phyloP scores from a whole-genome alignment of 2,329 filamentous ascomycete genomes.

The Nigrograna mackinnonii region DNA sequence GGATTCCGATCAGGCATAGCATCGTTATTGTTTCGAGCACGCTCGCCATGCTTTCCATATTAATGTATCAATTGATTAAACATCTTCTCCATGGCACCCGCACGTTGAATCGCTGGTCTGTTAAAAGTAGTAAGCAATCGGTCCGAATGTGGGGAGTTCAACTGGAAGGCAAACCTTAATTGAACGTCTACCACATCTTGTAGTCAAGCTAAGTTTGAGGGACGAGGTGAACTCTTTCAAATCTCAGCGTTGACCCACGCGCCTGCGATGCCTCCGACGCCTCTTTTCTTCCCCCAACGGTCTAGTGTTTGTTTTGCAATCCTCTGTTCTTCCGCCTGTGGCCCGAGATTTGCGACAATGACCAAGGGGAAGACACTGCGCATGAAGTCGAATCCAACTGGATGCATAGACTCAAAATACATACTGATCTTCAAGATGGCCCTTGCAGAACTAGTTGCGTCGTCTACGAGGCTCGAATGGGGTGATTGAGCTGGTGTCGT shows the following conservation, averaged over 20 bases:
- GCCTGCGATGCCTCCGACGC: slow-evolving; percentile 14
- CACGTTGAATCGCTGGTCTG: too few species aligned
- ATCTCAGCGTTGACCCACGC: slow-evolving; percentile 13
- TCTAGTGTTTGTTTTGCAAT: slow-evolving; percentile 22
- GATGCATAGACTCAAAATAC: slow-evolving; percentile 22
- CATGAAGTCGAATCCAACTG: slow-evolving; percentile 29
- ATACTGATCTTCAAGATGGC: slow-evolving; percentile 15
- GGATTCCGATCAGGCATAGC: slow-evolving; percentile 5
- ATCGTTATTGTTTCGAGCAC: background rate
- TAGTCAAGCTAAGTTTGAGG: too few species aligned
- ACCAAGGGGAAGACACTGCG: slow-evolving; percentile 27
- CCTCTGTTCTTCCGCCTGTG: slow-evolving; percentile 13
- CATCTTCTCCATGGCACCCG: too few species aligned
- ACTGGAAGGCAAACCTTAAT: too few species aligned
- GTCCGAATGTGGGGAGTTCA: too few species aligned
- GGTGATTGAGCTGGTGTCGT: slow-evolving; percentile 2
- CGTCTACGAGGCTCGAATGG: background rate
- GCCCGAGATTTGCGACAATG: slow-evolving; percentile 21
- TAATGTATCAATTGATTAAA: too few species aligned
- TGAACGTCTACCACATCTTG: too few species aligned
- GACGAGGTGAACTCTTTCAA: background rate
- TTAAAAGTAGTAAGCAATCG: too few species aligned
- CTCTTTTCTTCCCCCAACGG: slow-evolving; percentile 24
- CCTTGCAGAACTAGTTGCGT: slow-evolving; percentile 4
- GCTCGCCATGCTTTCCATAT: too few species aligned